phyloP scores from a whole-genome alignment of 345 rosid species.

The Bruguiera sexangula region DNA sequence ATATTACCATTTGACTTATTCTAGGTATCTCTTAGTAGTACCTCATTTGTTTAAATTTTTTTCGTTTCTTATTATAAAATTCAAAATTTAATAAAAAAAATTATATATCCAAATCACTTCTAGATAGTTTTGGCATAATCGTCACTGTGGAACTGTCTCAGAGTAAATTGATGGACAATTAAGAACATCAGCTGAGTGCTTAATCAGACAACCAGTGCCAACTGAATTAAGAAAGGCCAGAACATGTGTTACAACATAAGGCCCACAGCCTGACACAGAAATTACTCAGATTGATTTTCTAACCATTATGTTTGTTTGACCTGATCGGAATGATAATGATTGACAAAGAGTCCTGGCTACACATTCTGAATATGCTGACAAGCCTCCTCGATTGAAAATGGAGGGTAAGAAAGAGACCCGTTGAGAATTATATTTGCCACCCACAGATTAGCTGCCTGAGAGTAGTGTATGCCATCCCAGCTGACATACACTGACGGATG shows the following conservation, averaged over 20 bases:
- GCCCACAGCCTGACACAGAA: too few species aligned
- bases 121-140: too few species aligned
- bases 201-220: not conserved
- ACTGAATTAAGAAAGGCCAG: not conserved
- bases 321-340: not conserved
- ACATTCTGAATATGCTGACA: slow-evolving; percentile 9
- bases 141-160: too few species aligned
- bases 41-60: too few species aligned
- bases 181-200: too few species aligned
- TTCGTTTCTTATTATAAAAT: too few species aligned
- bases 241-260: not conserved
- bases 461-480: slow-evolving; percentile 82
- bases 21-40: too few species aligned
- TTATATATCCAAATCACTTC: too few species aligned
- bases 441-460: slow-evolving; percentile 50
- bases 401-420: slow-evolving; percentile 28
- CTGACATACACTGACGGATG: slow-evolving; percentile 52
- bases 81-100: too few species aligned
- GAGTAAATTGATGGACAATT: too few species aligned
- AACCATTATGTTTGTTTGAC: not conserved
- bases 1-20: slow-evolving; percentile 13
- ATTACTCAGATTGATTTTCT: too few species aligned
- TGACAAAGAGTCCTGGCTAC: not conserved
- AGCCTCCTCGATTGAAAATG: slow-evolving; percentile 17
- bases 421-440: slow-evolving; percentile 14